A percentile compares a stretch with the other conserved stretches of the same genome.
Conservation (phyloP, 2,329 filamentous ascomycete genomes). For the Whalleya microplaca region DNA sequence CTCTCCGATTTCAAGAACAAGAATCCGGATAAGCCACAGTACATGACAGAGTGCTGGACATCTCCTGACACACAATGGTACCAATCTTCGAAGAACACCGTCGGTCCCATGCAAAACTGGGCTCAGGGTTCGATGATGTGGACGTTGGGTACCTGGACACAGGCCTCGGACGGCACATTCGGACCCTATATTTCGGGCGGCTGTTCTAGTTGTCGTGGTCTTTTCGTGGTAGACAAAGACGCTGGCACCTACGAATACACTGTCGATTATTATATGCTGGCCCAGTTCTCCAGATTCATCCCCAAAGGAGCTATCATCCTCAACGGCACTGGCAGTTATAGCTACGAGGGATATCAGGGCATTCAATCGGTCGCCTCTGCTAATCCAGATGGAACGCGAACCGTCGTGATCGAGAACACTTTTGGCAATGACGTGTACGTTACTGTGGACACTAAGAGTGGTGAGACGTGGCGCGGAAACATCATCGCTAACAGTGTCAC, state of each 20-base stretch:
- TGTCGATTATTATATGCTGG: constrained; percentile 58
- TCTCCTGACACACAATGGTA: constrained; percentile 42
- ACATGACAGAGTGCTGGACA: constrained; percentile 55
- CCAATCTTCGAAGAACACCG: constrained; percentile 41
- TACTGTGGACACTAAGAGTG: constrained; percentile 38
- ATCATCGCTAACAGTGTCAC: constrained; percentile 40
- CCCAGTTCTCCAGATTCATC: constrained; percentile 55
- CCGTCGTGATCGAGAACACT: constrained; percentile 52
- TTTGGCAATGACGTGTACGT: constrained; percentile 51
- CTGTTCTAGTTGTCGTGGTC: constrained; percentile 51
- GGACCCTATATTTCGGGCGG: constrained; percentile 47
- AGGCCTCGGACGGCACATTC: constrained; percentile 41
- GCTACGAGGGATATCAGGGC: constrained; percentile 43
- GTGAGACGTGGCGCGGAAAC: constrained; percentile 45
- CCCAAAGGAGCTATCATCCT: constrained; percentile 48
- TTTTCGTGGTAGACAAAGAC: constrained; percentile 58
- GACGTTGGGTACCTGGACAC: constrained; percentile 45
- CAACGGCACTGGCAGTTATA: constrained; percentile 47
- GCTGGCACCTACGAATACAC: constrained; percentile 48
- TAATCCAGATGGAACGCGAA: constrained; percentile 50
- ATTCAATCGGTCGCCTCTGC: constrained; percentile 50
- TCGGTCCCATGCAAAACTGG: constrained; percentile 55
- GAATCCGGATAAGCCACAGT: constrained; percentile 45
- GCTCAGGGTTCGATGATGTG: constrained; percentile 49
- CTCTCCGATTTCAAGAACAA: constrained; percentile 45